These are phyloP conservation scores for Spinacia oleracea DNA, from an alignment of 179 eudicot species.

Conservation along the genomic window DNA sequence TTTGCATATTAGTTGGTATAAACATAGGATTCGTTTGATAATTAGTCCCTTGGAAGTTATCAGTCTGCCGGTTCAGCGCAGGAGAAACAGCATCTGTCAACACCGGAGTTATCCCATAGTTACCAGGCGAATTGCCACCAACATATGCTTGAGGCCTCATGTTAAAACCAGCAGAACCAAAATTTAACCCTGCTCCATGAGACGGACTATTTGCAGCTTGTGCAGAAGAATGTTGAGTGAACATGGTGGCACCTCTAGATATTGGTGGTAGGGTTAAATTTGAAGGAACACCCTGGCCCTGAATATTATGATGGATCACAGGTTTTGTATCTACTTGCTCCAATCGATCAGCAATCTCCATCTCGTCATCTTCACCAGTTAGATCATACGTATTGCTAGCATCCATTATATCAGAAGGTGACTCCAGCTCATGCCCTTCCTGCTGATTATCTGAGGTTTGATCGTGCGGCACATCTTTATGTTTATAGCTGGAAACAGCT, in stretches of 20 bases:
- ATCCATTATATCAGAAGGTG: slow-evolving; percentile 25
- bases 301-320: slow-evolving; percentile 28
- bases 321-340: slow-evolving; percentile 57
- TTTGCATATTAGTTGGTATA: slow-evolving; percentile 27
- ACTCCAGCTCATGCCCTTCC: slow-evolving; percentile 34
- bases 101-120: slow-evolving; percentile 39
- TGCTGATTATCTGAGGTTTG: slow-evolving; percentile 32
- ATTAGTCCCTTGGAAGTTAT: slow-evolving; percentile 34
- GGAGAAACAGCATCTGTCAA: slow-evolving; percentile 53
- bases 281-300: slow-evolving; percentile 21
- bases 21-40: slow-evolving; percentile 21
- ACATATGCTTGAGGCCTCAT: slow-evolving; percentile 19
- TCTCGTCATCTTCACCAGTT: slow-evolving; percentile 55
- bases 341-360: slow-evolving; percentile 32
- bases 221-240: slow-evolving; percentile 35
- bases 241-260: slow-evolving; percentile 31
- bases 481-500: slow-evolving; percentile 40
- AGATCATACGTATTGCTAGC: slow-evolving; percentile 56
- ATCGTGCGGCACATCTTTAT: slow-evolving; percentile 36
- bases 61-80: slow-evolving; percentile 34
- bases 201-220: slow-evolving; percentile 38
- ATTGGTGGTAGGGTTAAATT: slow-evolving; percentile 17
- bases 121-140: slow-evolving; percentile 27
- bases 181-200: slow-evolving; percentile 35
- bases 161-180: slow-evolving; percentile 22